Conservation (phyloP, 768 basidiomycete genomes). For the Boletus eberwhitei region DNA sequence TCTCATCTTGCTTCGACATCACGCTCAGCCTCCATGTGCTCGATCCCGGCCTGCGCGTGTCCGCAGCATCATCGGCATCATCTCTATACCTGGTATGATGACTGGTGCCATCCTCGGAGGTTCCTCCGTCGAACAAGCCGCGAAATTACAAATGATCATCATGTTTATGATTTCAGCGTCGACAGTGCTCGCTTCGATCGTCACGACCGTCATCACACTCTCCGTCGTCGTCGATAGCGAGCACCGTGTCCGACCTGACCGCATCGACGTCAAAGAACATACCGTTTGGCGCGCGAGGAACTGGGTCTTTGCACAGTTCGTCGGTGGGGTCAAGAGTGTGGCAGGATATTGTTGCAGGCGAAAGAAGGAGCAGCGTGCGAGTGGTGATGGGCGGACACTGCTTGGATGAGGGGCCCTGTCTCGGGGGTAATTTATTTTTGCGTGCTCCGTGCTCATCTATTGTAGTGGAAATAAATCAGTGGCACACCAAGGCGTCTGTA, state of each 20-base stretch:
- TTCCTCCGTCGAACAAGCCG: conserved; percentile 79
- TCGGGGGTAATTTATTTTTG: conserved; percentile 3
- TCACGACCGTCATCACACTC: conserved; percentile 59
- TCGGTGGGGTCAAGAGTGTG: conserved; percentile 3
- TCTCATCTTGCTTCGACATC: background rate
- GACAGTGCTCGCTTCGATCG: conserved; percentile 67
- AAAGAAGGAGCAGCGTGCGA: background rate
- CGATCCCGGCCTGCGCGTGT: background rate
- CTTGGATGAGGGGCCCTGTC: conserved; percentile 13
- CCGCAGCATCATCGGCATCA: conserved; percentile 66
- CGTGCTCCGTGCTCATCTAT: background rate
- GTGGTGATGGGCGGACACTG: conserved; percentile 2
- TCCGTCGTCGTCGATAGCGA: conserved; percentile 63
- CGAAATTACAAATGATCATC: conserved; percentile 86
- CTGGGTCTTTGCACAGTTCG: conserved; percentile 24
- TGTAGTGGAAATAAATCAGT: background rate
- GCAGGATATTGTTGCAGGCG: conserved; percentile 11
- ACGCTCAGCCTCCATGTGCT: background rate
- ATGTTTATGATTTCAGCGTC: conserved; percentile 90
- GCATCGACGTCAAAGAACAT: conserved; percentile 44
- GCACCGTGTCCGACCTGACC: conserved; percentile 60
- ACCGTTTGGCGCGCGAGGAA: conserved; percentile 35
- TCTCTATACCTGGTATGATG: conserved; percentile 89
- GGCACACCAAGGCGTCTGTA: background rate
- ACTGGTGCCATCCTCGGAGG: conserved; percentile 89